Evolutionary conservation across 176 grass and related monocot genomes (phyloP), one percentile per base, ranked within the genome.

Genomic region (Musa schizocarpa): DNA sequence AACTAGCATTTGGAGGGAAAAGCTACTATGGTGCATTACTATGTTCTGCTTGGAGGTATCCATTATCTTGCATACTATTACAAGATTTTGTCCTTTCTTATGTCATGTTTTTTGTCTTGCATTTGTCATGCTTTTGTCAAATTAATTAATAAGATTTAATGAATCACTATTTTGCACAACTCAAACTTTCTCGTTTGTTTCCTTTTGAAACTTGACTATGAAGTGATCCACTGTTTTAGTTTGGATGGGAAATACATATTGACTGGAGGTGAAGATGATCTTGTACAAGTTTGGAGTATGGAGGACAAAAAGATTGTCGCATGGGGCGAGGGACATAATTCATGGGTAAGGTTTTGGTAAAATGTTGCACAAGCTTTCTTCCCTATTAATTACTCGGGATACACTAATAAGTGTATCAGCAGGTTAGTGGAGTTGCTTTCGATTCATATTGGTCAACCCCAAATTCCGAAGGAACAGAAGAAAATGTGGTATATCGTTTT

Each of bases 1-100:
- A 94, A 77, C 74, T 99, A 82, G 68, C 91, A 86, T 99, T 99
- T 77, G 96, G 96, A 72, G 96, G 96, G 55, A 99, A 92, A 95
- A 95, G 88, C 81, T 99, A 99, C 51, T 99, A 95, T 83, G 96
- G 95, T 65, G 91, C 96, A n/a, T 82, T 99, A 14, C 83, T 89
- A 74, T 95, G 96, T 86, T 99, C 91, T 79, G 81, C 88, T 58
- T 99, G 91, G 96, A 99, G 96, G 96, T 99, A 95, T 84, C 70
- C 11, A 81, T 54, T n/a, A 2, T 68, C 67, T 73, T 73, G 1
- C 59, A 82, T 85, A 50, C 1, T 67, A 13, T 65, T 65, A 26
- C 63, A 53, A 66, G 79, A 6, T 50, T 9, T 52, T 65, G 13
- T 22, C 20, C 12, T 65, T 66, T n/a, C 13, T 53, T 8, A 12